A percentile compares a stretch with the other conserved stretches of the same genome.
Evolutionary conservation across 2,329 filamentous ascomycete genomes (phyloP).

Genomic region (Cryphonectria radicalis): DNA sequence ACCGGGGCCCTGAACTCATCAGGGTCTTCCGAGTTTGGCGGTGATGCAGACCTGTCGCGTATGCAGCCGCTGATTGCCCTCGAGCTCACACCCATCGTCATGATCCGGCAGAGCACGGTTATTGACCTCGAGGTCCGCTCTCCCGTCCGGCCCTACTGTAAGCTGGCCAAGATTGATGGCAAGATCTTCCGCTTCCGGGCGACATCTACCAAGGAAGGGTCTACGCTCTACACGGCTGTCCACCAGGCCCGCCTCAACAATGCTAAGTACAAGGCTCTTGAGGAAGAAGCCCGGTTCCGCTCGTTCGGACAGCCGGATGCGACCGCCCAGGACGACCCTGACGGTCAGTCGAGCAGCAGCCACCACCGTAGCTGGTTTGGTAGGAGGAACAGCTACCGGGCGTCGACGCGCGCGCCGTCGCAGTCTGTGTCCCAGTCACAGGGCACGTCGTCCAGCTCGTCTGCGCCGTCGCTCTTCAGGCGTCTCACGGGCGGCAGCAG

Average conservation of each 20-base stretch:
- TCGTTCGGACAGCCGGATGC: slow-evolving; percentile 66
- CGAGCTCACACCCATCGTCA: slow-evolving; percentile 88
- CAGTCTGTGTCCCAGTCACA: slow-evolving; percentile 71
- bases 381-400: slow-evolving; percentile 67
- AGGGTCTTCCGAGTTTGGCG: slow-evolving; percentile 39
- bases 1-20: slow-evolving; percentile 39
- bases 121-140: slow-evolving; percentile 95
- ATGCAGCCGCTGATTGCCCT: slow-evolving; percentile 65
- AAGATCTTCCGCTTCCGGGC: slow-evolving; percentile 91
- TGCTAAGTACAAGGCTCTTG: slow-evolving; percentile 76
- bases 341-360: slow-evolving; percentile 48
- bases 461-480: slow-evolving; percentile 76
- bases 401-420: slow-evolving; percentile 63
- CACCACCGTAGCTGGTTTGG: slow-evolving; percentile 62
- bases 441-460: slow-evolving; percentile 67
- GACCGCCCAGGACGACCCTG: slow-evolving; percentile 54
- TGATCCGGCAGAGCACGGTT: slow-evolving; percentile 86
- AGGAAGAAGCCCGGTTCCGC: slow-evolving; percentile 71
- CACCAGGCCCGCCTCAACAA: slow-evolving; percentile 92
- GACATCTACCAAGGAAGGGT: slow-evolving; percentile 75
- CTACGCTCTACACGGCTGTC: slow-evolving; percentile 81
- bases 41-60: slow-evolving; percentile 35
- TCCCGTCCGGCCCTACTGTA: slow-evolving; percentile 73
- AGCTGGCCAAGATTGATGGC: slow-evolving; percentile 66
- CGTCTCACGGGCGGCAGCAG: slow-evolving; percentile 74